Conservation (phyloP, 2,329 filamentous ascomycete species). For the Diaporthe ampelina region DNA sequence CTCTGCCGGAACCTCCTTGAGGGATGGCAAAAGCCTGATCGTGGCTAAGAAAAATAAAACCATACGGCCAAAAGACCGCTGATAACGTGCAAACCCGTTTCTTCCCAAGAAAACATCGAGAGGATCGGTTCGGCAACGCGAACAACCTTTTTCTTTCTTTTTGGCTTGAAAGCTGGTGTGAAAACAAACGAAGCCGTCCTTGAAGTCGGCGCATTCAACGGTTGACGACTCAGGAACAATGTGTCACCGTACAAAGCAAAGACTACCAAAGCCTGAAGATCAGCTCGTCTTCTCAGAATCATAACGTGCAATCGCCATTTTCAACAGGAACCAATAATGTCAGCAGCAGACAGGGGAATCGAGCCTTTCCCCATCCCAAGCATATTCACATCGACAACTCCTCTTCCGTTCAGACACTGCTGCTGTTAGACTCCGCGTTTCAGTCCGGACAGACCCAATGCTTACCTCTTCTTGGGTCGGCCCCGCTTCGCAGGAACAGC, state of each 20-base stretch:
- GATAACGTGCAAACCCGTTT: not conserved
- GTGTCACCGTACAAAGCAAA: not conserved
- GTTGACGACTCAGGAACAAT: not conserved
- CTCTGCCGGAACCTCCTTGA: not conserved
- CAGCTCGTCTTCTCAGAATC: not conserved
- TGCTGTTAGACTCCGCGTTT: not conserved
- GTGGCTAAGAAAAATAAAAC: not conserved
- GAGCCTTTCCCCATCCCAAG: not conserved
- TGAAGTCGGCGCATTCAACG: not conserved
- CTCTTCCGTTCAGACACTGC: not conserved
- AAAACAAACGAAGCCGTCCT: not conserved
- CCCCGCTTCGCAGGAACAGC: slow-evolving; percentile 40
- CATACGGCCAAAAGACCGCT: not conserved
- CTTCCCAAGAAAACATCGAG: not conserved
- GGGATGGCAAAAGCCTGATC: not conserved
- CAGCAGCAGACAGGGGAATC: not conserved
- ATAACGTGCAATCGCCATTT: not conserved
- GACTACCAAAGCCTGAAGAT: not conserved
- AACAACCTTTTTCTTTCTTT: not conserved
- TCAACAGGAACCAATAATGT: not conserved
- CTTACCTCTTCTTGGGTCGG: slow-evolving; percentile 37
- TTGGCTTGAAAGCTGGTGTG: not conserved
- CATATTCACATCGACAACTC: not conserved
- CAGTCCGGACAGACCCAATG: not conserved
- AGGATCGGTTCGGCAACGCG: not conserved